A percentile compares a stretch with the other conserved stretches of the same genome.
phyloP scores from a whole-genome alignment of 2,329 filamentous ascomycete genomes.

The Shiraia sp. region DNA sequence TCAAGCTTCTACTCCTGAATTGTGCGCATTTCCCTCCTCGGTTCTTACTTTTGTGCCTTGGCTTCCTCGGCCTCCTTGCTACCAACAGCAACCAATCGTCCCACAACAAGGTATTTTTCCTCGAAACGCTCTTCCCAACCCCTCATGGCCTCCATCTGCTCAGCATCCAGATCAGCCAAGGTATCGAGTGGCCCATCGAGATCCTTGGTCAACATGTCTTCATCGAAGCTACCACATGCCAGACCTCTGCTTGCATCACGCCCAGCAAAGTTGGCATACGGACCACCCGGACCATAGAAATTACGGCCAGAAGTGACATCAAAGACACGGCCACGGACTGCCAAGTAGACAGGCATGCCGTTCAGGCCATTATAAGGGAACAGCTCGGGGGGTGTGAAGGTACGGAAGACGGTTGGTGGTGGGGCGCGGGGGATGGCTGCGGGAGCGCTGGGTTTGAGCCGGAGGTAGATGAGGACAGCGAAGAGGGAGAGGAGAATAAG shows the following conservation, averaged over 20 bases:
- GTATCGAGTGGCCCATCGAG: conserved; percentile 80
- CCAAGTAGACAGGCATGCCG: conserved; percentile 78
- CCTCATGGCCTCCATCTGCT: conserved; percentile 79
- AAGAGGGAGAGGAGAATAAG: conserved; percentile 63
- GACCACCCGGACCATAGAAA: conserved; percentile 95
- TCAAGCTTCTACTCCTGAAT: neutral
- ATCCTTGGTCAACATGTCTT: conserved; percentile 92
- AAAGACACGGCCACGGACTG: conserved; percentile 89
- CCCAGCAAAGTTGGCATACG: conserved; percentile 95
- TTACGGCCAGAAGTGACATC: conserved; percentile 85
- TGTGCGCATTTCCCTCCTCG: neutral
- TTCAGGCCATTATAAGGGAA: conserved; percentile 80
- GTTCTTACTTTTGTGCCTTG: conserved; percentile 19
- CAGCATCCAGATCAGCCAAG: conserved; percentile 69
- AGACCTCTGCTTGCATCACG: conserved; percentile 86
- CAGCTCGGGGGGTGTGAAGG: conserved; percentile 82
- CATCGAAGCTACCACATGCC: conserved; percentile 89
- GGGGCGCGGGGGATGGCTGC: conserved; percentile 58
- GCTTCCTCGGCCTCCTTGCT: conserved; percentile 56
- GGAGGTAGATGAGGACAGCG: conserved; percentile 60
- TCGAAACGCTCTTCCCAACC: conserved; percentile 94
- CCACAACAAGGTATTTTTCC: conserved; percentile 95
- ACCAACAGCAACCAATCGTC: conserved; percentile 73
- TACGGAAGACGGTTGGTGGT: conserved; percentile 80
- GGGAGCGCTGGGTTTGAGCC: conserved; percentile 59